Base-by-base conservation (phyloP, 1,139 yeast species). In the Torulaspora pretoriensis region DNA sequence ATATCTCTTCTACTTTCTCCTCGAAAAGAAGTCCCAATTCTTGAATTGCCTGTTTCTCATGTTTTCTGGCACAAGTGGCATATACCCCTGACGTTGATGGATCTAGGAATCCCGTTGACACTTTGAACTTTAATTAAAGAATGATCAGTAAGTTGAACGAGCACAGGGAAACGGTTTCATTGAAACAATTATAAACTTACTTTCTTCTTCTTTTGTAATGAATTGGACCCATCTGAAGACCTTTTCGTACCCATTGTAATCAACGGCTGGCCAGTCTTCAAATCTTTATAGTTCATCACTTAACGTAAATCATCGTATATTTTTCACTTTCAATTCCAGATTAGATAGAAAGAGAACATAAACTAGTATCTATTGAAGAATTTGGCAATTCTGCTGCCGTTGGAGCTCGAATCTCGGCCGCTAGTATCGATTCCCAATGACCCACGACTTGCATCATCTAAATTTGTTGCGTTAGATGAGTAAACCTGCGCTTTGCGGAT, bases 71-170 rank as follows among this genome's bases (percentile, higher is more conserved):
- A 64, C 97, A 87, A 0, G 96, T 86, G 17, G 89, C 96, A 66
- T 83, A 92, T 1, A 87, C 71, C 1, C 97, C 96, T 36, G 83
- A 70, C 51, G 95, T 83, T 40, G 81, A 81, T 0, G 96, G 95
- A 57, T 88, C 96, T 40, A 64, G 32, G 31, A 58, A 54, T 3
- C 62, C 63, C 13, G 55, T 35, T 8, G 62, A 48, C 37, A 53
- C 52, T 48, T 53, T 58, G 17, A 69, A 61, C 55, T 51, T 52
- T 47, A 48, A 54, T 39, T 36, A 48, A 40, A 45, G 33, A 8
- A 4, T 40, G 3, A 44, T 35, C 35, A 38, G 39, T 40, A 35
- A 17, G n/a, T 44, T 5, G 22, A 19, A 27, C 36, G 35, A 17
- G 45, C 43, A 40, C 38, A 31, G 5, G 35, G 13, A 27, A 35